Conservation (phyloP, 495 filamentous ascomycete species). For the Penicillium alfredii region DNA sequence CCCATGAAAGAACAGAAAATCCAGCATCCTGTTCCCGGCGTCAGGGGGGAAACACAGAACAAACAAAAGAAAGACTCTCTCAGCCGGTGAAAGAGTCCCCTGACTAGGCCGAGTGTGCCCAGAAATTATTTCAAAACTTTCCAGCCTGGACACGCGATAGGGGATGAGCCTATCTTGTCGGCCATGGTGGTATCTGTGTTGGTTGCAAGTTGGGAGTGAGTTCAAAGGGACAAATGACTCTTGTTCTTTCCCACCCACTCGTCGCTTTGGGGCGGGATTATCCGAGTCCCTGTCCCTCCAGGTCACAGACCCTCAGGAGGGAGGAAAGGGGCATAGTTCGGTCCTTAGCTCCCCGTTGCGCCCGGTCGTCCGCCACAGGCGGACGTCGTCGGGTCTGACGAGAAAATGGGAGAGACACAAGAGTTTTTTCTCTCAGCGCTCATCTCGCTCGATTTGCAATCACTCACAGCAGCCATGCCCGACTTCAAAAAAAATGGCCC, state of each 20-base stretch:
- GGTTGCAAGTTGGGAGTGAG: not conserved
- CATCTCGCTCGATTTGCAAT: not conserved
- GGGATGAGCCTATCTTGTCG: constrained; percentile 44
- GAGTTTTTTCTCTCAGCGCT: no score
- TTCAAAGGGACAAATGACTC: no score
- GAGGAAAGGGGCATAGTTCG: no score
- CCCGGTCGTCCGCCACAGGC: constrained; percentile 20
- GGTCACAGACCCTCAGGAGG: constrained; percentile 23
- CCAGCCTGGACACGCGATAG: constrained; percentile 46
- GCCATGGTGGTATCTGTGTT: constrained; percentile 6
- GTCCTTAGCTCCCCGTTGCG: no score
- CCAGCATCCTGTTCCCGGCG: constrained; percentile 25
- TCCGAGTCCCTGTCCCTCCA: not conserved
- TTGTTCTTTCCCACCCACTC: no score
- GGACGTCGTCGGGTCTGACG: constrained; percentile 7
- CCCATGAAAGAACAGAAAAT: constrained; percentile 11
- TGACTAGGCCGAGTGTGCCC: constrained; percentile 31
- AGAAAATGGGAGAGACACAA: no score
- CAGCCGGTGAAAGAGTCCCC: constrained; percentile 26
- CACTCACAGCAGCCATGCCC: constrained; percentile 5
- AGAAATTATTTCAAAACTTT: constrained; percentile 27
- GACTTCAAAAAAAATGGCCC: constrained; percentile 8
- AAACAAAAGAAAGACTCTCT: constrained; percentile 13
- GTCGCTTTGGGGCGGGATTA: constrained; percentile 9
- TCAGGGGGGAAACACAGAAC: constrained; percentile 17